Base-by-base conservation (phyloP, 2,329 filamentous ascomycete genomes). In the Cladosporium sp. region DNA sequence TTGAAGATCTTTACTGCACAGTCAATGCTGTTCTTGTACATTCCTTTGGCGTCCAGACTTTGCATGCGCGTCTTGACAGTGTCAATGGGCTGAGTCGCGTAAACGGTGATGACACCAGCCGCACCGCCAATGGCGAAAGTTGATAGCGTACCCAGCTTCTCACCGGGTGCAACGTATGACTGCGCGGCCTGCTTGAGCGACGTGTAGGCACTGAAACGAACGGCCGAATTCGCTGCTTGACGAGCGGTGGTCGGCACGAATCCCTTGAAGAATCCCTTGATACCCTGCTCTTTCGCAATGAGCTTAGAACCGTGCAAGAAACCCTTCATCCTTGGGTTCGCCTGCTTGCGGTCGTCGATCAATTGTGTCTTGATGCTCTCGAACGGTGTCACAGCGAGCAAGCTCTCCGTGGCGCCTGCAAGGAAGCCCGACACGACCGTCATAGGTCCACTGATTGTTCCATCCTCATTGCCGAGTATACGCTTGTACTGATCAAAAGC, bases 361-460 rank as follows among this genome's bases (percentile, higher is more conserved):
- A 99, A 82, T 72, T 96, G 96, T 60, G 95, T 99, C 84, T 99
- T 99, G 80, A 99, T 97, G 74, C 92, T 96, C 81, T 99, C 95
- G 66, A 96, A 97, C 0, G 95, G 95, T 37, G 95, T 99, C 37
- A 99, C 95, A 12, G 95, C 95, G 3, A 99, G 81, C 61, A 97
- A 81, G 3, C 91, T 96, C 81, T 99, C 95, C 2, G 94, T 98
- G 61, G 96, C 91, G 65, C 95, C 95, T 10, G 95, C 95, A 66
- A 94, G 92, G 75, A 99, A 97, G 3, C 95, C 95, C 49, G 93
- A 93, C 66, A 97, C 86, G 1, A 98, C 95, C 1, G 94, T 98
- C 70, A 90, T 86, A 16, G 94, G 93, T 0, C 95, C 94, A 4
- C 91, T 93, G 50, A 98, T 90, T 71, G 94, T 93, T 71, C 95